Percentiles rank a stretch among this genome's conserved stretches.
Conservation (phyloP, 306 rosid species). For the Malus asiatica region DNA sequence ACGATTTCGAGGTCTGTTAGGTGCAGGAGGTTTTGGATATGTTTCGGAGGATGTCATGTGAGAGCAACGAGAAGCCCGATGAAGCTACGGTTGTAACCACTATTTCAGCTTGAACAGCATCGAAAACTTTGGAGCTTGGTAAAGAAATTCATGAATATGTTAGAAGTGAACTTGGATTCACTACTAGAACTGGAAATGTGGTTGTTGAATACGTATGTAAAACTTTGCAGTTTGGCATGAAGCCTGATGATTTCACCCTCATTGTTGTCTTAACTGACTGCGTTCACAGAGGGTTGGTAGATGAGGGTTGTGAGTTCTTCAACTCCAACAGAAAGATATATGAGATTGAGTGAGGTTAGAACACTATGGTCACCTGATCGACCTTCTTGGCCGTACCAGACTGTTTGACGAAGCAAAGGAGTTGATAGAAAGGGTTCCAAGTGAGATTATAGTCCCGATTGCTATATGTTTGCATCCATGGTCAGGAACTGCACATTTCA, state of each 20-base stretch:
- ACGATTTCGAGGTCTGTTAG: constrained; percentile 50
- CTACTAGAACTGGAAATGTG: constrained; percentile 40
- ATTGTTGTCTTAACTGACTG: constrained; percentile 57
- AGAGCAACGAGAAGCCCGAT: constrained; percentile 38
- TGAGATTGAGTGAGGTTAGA: constrained; percentile 47
- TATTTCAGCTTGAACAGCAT: constrained; percentile 47
- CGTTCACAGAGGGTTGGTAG: constrained; percentile 63
- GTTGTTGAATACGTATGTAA: constrained; percentile 59
- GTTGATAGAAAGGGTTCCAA: constrained; percentile 13
- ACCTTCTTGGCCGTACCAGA: constrained; percentile 71
- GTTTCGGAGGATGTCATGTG: constrained; percentile 37
- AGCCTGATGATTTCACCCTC: constrained; percentile 62
- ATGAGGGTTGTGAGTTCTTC: constrained; percentile 47
- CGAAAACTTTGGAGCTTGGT: constrained; percentile 53
- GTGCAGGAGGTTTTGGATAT: constrained; percentile 42
- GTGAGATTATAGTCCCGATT: too few relatives aligned
- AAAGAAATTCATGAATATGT: constrained; percentile 52
- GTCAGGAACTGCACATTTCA: too few relatives aligned
- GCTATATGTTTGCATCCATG: too few relatives aligned
- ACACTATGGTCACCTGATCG: constrained; percentile 65
- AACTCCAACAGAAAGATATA: constrained; percentile 41
- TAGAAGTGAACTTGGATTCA: constrained; percentile 31
- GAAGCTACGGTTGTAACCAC: constrained; percentile 64
- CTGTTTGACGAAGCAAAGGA: constrained; percentile 61
- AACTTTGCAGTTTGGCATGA: constrained; percentile 24